Percentiles rank a stretch among this genome's conserved stretches.
Conservation (phyloP, 208 protist species). For the Leishmania amazonensis region DNA sequence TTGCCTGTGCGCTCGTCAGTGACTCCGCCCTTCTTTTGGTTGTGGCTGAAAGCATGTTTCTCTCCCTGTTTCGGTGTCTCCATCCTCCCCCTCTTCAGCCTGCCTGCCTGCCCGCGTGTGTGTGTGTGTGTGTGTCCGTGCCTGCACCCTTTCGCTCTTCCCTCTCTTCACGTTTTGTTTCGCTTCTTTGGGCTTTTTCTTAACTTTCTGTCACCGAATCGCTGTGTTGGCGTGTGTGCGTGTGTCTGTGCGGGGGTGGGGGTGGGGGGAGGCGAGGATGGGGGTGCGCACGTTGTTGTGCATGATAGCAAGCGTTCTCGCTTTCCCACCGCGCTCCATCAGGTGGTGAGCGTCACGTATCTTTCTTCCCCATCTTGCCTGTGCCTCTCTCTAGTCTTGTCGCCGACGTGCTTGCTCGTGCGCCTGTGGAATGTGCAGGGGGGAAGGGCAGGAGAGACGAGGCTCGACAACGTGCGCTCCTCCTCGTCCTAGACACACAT, state of each 20-base stretch:
- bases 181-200: background rate
- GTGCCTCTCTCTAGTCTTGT: conserved; percentile 18
- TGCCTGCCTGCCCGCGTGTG: background rate
- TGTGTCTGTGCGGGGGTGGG: background rate
- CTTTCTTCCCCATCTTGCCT: conserved; percentile 16
- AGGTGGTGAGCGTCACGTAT: background rate
- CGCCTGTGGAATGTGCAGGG: background rate
- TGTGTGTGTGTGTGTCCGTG: background rate
- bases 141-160: background rate
- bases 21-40: background rate
- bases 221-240: background rate
- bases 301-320: background rate
- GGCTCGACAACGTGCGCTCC: background rate
- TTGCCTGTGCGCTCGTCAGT: background rate
- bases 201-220: background rate
- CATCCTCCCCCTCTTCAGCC: background rate
- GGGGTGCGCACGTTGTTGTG: background rate
- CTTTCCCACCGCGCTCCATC: background rate
- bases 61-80: background rate
- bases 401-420: background rate
- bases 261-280: background rate
- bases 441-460: background rate
- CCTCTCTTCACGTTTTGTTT: background rate
- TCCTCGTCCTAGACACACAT: background rate
- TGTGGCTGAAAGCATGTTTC: background rate